Evolutionary conservation across 192 early-diverging fungal genomes (phyloP).

Genomic region (Coemansia sp.): DNA sequence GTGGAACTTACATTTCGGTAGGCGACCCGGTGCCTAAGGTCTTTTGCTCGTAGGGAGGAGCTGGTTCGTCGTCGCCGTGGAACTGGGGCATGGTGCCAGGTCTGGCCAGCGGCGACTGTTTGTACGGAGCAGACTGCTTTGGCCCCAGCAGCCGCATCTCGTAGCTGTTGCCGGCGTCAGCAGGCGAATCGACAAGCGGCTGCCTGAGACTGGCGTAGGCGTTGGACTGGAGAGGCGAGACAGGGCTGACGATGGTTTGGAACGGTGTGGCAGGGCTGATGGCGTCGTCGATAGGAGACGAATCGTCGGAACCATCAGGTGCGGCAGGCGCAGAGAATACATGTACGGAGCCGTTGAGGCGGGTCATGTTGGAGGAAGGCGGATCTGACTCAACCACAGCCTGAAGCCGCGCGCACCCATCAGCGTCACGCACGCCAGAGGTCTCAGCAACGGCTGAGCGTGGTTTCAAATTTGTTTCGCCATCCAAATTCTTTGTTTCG

Average conservation of each 20-base stretch:
- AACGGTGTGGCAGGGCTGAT: constrained; percentile 24
- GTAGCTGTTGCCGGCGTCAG: constrained; percentile 25
- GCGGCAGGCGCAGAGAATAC: constrained; percentile 30
- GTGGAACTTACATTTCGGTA: constrained; percentile 27
- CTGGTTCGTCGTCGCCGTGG: constrained; percentile 27
- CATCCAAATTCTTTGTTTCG: constrained; percentile 95
- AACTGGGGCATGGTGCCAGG: constrained; percentile 17
- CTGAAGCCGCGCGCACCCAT: constrained; percentile 67
- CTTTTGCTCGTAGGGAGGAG: constrained; percentile 23
- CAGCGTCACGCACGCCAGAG: constrained; percentile 65
- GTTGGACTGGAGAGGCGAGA: constrained; percentile 8
- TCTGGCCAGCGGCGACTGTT: constrained; percentile 44
- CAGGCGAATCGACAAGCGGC: neutral
- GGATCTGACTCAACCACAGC: constrained; percentile 73
- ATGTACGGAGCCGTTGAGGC: constrained; percentile 69
- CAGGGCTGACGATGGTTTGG: constrained; percentile 8
- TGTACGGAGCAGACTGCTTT: constrained; percentile 25
- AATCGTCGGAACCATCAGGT: constrained; percentile 17
- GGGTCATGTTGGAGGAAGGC: constrained; percentile 77
- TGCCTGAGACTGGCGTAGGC: neutral
- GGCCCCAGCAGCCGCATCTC: constrained; percentile 42
- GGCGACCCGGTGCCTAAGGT: constrained; percentile 15
- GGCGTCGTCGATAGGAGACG: constrained; percentile 9
- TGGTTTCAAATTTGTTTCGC: constrained; percentile 97
- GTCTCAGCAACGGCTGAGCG: constrained; percentile 68